phyloP scores from a whole-genome alignment of 83 land plant genomes.

The Thuja plicata region DNA sequence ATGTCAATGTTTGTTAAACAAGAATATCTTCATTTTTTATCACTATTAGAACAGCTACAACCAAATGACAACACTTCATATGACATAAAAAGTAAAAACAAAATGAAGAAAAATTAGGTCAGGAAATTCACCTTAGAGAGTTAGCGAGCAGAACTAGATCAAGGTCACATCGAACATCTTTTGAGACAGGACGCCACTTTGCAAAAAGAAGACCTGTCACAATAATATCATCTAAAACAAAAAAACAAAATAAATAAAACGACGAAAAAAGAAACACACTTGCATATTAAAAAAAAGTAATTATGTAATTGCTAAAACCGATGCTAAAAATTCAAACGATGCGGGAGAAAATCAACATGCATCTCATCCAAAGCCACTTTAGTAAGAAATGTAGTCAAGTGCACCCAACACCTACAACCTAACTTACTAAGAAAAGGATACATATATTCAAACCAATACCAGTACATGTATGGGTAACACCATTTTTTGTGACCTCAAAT shows the following conservation, averaged over 20 bases:
- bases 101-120: not conserved
- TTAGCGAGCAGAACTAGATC: conserved; percentile 86
- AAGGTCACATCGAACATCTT: conserved; percentile 93
- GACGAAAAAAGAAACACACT: not conserved
- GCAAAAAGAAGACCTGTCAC: conserved; percentile 84
- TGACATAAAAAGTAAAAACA: not conserved
- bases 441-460: too few species aligned
- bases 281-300: not conserved
- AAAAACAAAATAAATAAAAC: conserved; percentile 1
- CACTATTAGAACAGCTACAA: not conserved
- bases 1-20: not conserved
- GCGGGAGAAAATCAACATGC: not conserved
- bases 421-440: too few species aligned
- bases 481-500: too few species aligned
- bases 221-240: conserved; percentile 80
- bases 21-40: not conserved
- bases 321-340: not conserved
- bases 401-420: not conserved
- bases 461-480: too few species aligned
- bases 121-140: conserved; percentile 59
- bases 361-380: not conserved
- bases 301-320: not conserved
- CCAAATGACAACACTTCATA: not conserved
- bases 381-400: not conserved
- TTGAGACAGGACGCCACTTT: conserved; percentile 77